Conservation (phyloP, 257 asterid species). For the Schizonepeta tenuifolia region DNA sequence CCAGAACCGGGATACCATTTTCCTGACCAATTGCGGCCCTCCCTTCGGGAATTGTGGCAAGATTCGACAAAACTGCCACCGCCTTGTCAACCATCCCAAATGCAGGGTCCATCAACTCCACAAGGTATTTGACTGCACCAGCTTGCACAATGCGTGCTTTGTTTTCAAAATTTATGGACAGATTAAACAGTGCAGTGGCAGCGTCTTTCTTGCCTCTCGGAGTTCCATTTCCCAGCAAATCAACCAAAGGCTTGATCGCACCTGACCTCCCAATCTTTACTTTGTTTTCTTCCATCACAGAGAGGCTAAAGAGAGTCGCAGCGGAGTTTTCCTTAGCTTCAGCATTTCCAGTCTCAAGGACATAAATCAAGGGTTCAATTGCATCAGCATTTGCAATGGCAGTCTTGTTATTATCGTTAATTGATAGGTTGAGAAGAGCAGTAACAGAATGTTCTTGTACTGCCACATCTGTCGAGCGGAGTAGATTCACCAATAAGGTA, state of each 20-base stretch:
- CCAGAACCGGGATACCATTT: conserved; percentile 74
- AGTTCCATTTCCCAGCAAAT: conserved; percentile 79
- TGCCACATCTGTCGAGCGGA: conserved; percentile 52
- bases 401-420: conserved; percentile 72
- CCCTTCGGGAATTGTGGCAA: conserved; percentile 78
- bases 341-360: conserved; percentile 73
- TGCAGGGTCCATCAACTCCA: conserved; percentile 90
- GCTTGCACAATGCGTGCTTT: conserved; percentile 78
- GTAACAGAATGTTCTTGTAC: conserved; percentile 81
- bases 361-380: conserved; percentile 80
- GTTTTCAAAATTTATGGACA: conserved; percentile 71
- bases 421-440: conserved; percentile 85
- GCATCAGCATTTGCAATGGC: conserved; percentile 82
- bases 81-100: conserved; percentile 93
- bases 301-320: conserved; percentile 85
- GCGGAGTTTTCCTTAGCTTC: conserved; percentile 93
- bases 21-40: conserved; percentile 70
- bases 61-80: conserved; percentile 83
- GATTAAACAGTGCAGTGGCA: conserved; percentile 75
- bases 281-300: conserved; percentile 78
- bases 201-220: conserved; percentile 88
- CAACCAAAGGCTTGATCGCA: conserved; percentile 82
- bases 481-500: conserved; percentile 60
- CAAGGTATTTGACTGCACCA: conserved; percentile 82
- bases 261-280: conserved; percentile 77